These are phyloP conservation scores for Colletotrichum higginsianum DNA, from an alignment of 2,329 filamentous ascomycete species.

Conservation along the genomic window DNA sequence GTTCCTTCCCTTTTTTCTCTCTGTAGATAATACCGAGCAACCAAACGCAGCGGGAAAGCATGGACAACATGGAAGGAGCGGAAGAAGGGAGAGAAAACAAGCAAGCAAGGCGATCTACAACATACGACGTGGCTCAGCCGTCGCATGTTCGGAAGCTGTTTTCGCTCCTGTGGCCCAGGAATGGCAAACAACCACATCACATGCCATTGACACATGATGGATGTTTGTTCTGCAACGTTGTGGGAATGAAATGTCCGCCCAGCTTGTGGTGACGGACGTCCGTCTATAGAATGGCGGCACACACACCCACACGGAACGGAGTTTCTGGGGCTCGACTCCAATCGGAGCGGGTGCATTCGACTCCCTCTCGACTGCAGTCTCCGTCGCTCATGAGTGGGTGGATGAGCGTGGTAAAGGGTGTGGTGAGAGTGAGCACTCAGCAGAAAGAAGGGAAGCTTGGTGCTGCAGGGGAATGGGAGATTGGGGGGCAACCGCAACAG, in stretches of 20 bases:
- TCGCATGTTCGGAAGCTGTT: not conserved
- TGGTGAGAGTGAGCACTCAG: not conserved
- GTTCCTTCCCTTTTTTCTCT: not conserved
- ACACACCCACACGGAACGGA: not conserved
- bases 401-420: not conserved
- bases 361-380: not conserved
- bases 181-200: not conserved
- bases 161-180: not conserved
- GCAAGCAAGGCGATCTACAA: not conserved
- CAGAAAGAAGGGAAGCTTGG: not conserved
- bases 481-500: not conserved
- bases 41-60: conserved; percentile 8
- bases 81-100: not conserved
- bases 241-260: conserved; percentile 1
- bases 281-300: not conserved
- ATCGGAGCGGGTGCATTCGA: conserved; percentile 4
- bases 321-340: not conserved
- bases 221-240: conserved; percentile 6
- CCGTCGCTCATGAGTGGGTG: not conserved
- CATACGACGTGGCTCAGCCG: not conserved
- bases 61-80: not conserved
- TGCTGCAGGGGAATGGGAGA: not conserved
- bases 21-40: not conserved
- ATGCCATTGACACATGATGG: not conserved
- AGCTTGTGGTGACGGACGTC: conserved; percentile 25